phyloP scores from a whole-genome alignment of 2,329 filamentous ascomycete species.

The Penicillium brevicompactum region DNA sequence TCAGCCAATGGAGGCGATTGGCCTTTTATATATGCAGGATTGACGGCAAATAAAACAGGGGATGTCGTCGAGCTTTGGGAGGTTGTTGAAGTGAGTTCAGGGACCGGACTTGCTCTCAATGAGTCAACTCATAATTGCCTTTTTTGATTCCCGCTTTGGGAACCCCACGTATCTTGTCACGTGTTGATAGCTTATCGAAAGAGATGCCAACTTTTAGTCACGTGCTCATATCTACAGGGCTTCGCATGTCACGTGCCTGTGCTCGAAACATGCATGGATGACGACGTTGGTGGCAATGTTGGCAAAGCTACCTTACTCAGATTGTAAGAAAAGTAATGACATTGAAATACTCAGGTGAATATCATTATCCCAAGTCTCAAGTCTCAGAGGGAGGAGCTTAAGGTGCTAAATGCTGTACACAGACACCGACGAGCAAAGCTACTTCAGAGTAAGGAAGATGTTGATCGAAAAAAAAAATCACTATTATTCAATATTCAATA shows the following conservation, averaged over 20 bases:
- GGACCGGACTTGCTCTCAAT: constrained; percentile 1
- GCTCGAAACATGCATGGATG: too few relatives aligned
- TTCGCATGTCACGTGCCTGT: neutral
- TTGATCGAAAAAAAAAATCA: neutral
- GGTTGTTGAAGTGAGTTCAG: neutral
- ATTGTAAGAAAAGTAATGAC: too few relatives aligned
- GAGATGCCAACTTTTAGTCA: constrained; percentile 1
- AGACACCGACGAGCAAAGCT: neutral
- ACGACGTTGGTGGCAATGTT: neutral
- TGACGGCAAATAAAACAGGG: neutral
- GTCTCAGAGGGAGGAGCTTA: too few relatives aligned
- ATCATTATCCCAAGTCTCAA: too few relatives aligned
- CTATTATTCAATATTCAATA: neutral
- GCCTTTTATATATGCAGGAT: neutral
- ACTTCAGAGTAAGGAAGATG: neutral
- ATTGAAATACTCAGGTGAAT: too few relatives aligned
- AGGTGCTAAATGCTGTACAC: too few relatives aligned
- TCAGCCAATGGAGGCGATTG: constrained; percentile 10
- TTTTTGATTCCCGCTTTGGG: constrained; percentile 16
- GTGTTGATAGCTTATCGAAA: constrained; percentile 17
- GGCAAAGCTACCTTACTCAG: too few relatives aligned
- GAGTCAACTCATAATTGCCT: constrained; percentile 18
- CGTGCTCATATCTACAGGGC: neutral
- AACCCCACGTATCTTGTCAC: constrained; percentile 16
- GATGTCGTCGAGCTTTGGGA: neutral